Base-by-base conservation (phyloP, 148 eudicot species). In the Camellia lanceoleosa region DNA sequence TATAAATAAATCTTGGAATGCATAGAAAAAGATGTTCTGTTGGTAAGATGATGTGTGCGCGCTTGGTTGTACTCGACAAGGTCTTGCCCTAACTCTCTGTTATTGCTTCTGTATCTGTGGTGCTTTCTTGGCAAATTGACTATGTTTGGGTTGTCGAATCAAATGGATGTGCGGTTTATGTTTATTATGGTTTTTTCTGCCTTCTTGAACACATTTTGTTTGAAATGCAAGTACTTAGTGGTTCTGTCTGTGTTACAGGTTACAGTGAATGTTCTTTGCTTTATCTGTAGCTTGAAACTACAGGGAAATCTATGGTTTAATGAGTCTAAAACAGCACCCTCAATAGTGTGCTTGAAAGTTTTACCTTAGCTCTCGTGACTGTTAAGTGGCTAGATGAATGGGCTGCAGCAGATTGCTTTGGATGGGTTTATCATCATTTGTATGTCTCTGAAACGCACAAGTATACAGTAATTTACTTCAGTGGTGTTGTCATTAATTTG, bases 371-470 rank as follows among this genome's bases (percentile, higher is more conserved):
- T 71, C 18, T 71, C 59, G 59, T 1, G 41, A 71, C 42, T 71
- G 74, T 71, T 49, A 19, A 14, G 7, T 51, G 11, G 30, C 43
- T 20, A 71, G 59, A 19, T 55, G 75, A 52, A 9, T 52, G 74
- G 42, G 59, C 60, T 52, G 42, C 75, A 19, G 59, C 43, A 51
- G 75, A 51, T 72, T 11, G 30, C 18, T 72, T 51, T 23, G n/a
- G 60, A 72, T 20, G 60, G 60, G 75, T 51, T 72, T 72, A 51
- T 72, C 43, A 72, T 52, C 58, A 52, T 72, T 72, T 72, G 75
- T 72, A 71, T 13, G 59, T 71, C 59, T 71, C 74, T 71, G 41
- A 71, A 71, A 71, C 43, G 52, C 75, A 15, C 1, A 7, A 49
- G 42, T 19, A 20, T 52, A 19, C 42, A 52, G 11, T 72, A 15